Conservation (phyloP, 2,329 filamentous ascomycete genomes). For the Beauveria brongniartii region DNA sequence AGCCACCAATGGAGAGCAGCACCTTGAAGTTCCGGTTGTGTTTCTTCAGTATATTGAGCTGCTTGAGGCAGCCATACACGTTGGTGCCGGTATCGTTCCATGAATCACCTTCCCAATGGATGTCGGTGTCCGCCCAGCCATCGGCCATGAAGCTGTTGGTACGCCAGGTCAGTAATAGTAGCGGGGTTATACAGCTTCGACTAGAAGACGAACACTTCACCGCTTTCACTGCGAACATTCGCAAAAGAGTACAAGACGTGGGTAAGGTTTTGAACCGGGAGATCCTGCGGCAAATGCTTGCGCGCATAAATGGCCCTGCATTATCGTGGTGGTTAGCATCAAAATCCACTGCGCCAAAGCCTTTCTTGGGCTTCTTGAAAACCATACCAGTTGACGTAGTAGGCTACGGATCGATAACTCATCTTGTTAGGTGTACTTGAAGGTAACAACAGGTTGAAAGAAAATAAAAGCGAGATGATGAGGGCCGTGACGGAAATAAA, state of each 20-base stretch:
- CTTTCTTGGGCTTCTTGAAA: background rate
- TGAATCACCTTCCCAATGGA: constrained; percentile 60
- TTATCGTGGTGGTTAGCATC: constrained; percentile 15
- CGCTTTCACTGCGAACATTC: constrained; percentile 69
- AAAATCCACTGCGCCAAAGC: background rate
- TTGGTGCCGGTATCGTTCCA: constrained; percentile 70
- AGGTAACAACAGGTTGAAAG: background rate
- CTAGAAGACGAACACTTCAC: constrained; percentile 55
- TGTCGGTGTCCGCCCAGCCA: constrained; percentile 61
- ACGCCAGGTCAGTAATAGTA: background rate
- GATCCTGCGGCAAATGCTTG: constrained; percentile 75
- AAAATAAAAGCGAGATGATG: background rate
- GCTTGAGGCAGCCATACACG: constrained; percentile 82
- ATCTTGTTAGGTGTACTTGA: background rate
- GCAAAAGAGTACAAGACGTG: constrained; percentile 89
- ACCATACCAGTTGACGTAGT: constrained; percentile 61
- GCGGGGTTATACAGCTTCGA: background rate
- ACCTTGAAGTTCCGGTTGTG: constrained; percentile 77
- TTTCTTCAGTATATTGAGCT: constrained; percentile 76
- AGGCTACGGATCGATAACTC: constrained; percentile 60
- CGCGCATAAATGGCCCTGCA: constrained; percentile 73
- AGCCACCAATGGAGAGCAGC: constrained; percentile 81
- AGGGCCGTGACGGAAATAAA: constrained; percentile 1
- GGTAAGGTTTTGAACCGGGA: constrained; percentile 73
- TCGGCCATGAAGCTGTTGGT: constrained; percentile 44